phyloP scores from a whole-genome alignment of 2,329 filamentous ascomycete genomes.

The Aspergillus amoenus region DNA sequence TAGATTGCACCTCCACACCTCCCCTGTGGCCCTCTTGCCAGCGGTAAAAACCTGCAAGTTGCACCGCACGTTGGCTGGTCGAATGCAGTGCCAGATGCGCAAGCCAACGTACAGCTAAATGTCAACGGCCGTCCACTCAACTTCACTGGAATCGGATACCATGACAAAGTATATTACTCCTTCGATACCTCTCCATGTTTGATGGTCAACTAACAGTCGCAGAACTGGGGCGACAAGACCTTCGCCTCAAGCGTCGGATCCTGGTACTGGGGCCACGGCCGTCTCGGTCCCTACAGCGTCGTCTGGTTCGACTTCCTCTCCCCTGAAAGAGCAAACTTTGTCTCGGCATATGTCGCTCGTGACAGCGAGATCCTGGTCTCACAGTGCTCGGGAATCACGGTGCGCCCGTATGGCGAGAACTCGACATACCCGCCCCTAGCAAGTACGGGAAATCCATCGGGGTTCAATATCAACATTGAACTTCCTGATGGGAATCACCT shows the following conservation, averaged over 20 bases:
- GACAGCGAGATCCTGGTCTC: slow-evolving; percentile 32
- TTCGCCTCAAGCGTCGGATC: slow-evolving; percentile 30
- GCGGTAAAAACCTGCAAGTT: neutral
- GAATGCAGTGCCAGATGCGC: slow-evolving; percentile 37
- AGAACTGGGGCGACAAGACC: slow-evolving; percentile 43
- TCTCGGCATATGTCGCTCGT: slow-evolving; percentile 29
- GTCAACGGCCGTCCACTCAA: slow-evolving; percentile 30
- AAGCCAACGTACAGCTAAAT: slow-evolving; percentile 27
- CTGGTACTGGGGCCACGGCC: slow-evolving; percentile 50
- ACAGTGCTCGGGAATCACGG: neutral
- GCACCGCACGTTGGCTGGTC: slow-evolving; percentile 34
- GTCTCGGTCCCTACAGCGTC: slow-evolving; percentile 42
- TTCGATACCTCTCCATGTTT: neutral
- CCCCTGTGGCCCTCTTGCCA: neutral
- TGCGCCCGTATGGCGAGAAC: slow-evolving; percentile 1
- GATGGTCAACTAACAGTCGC: neutral
- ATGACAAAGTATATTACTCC: slow-evolving; percentile 37
- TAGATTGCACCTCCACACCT: slow-evolving; percentile 8
- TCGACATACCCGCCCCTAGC: slow-evolving; percentile 4
- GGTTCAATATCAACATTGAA: neutral
- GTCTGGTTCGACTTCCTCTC: slow-evolving; percentile 45
- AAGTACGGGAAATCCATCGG: neutral
- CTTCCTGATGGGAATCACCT: neutral
- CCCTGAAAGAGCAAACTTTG: neutral
- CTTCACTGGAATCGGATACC: slow-evolving; percentile 44